phyloP scores from a whole-genome alignment of 164 flowering plant species.

The Nelumbo lutea region DNA sequence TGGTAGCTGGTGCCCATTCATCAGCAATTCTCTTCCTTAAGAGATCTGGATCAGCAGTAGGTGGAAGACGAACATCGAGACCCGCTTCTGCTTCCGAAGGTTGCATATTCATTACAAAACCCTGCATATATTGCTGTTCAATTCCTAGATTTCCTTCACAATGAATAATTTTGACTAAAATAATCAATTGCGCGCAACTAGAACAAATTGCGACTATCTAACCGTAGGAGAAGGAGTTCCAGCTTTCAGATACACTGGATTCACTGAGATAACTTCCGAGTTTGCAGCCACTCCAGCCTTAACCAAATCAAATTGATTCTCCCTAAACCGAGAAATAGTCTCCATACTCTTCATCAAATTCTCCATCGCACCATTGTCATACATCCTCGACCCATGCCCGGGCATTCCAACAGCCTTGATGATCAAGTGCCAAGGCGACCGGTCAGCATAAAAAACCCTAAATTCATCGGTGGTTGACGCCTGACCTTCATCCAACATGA shows the following conservation, averaged over 20 bases:
- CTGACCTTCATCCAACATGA: constrained; percentile 90
- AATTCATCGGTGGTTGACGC: constrained; percentile 56
- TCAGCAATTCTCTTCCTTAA: constrained; percentile 61
- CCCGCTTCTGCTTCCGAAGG: constrained; percentile 98
- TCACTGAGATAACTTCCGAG: constrained; percentile 84
- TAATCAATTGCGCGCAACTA: not conserved
- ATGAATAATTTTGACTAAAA: constrained; percentile 1
- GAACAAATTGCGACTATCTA: constrained; percentile 15
- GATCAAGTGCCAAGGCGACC: constrained; percentile 60
- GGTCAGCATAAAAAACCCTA: constrained; percentile 81
- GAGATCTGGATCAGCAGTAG: constrained; percentile 66
- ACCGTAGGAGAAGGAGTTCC: constrained; percentile 63
- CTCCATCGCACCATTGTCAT: constrained; percentile 79
- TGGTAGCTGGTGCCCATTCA: constrained; percentile 84
- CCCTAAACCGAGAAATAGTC: constrained; percentile 56
- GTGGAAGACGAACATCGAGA: constrained; percentile 75
- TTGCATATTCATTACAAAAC: constrained; percentile 95
- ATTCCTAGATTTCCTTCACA: not conserved
- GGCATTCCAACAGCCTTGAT: constrained; percentile 69
- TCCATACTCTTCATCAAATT: constrained; percentile 89
- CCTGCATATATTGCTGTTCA: constrained; percentile 34
- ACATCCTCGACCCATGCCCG: constrained; percentile 87
- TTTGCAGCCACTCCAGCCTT: constrained; percentile 62
- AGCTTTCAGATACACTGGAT: constrained; percentile 75
- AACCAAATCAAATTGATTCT: constrained; percentile 65